Evolutionary conservation across 345 rosid species (phyloP).

Genomic region (Balakata baccata): DNA sequence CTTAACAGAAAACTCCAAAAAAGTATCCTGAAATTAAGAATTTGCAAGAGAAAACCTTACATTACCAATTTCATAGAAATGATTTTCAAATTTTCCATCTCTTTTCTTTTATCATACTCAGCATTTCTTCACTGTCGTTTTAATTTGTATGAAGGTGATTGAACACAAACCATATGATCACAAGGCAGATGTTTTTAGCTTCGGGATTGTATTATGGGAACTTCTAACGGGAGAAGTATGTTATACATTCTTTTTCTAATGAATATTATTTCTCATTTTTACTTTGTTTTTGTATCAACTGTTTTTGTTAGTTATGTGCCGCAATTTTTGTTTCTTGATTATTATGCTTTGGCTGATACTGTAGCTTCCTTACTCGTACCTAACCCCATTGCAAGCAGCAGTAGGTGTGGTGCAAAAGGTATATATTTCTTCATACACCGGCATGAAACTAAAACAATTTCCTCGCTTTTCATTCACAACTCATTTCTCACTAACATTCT

Average conservation of each 20-base stretch:
- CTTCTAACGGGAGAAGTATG: conserved; percentile 90
- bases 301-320: conserved; percentile 8
- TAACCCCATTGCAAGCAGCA: conserved; percentile 91
- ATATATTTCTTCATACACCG: not conserved
- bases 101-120: not conserved
- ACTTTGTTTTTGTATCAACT: not conserved
- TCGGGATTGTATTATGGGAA: conserved; percentile 86
- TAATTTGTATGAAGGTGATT: conserved; percentile 62
- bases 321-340: conserved; percentile 1
- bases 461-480: not conserved
- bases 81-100: not conserved
- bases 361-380: conserved; percentile 72
- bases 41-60: not conserved
- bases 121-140: conserved; percentile 5
- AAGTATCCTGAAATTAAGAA: not conserved
- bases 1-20: not conserved
- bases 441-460: conserved; percentile 5
- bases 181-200: conserved; percentile 91
- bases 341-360: conserved; percentile 14
- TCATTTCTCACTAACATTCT: conserved; percentile 6
- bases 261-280: not conserved
- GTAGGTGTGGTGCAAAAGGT: conserved; percentile 95
- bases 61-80: not conserved
- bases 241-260: not conserved
- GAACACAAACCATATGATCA: conserved; percentile 89